A percentile compares a stretch with the other conserved stretches of the same genome.
phyloP scores from a whole-genome alignment of 2,329 filamentous ascomycete species.

The Geosmithia flava region DNA sequence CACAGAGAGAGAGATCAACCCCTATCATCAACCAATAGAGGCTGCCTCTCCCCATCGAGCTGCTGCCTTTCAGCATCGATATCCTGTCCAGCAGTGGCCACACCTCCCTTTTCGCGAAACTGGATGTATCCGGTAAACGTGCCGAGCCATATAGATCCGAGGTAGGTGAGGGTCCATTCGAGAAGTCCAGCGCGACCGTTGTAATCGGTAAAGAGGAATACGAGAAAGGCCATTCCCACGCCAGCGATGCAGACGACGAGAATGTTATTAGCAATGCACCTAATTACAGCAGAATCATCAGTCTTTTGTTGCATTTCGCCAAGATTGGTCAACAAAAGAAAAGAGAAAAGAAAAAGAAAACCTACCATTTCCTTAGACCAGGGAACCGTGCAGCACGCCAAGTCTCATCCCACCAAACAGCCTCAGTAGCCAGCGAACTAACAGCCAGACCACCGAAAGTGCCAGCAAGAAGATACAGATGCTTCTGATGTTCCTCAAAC shows the following conservation, averaged over 20 bases:
- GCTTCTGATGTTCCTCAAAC: constrained; percentile 4
- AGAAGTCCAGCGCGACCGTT: constrained; percentile 1
- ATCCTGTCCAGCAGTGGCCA: neutral
- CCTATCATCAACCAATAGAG: neutral
- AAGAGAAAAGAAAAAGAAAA: neutral
- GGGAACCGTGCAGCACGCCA: constrained; percentile 3
- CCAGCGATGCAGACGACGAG: constrained; percentile 3
- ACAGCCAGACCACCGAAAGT: constrained; percentile 3
- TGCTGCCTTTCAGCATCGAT: neutral
- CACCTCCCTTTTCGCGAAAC: constrained; percentile 2
- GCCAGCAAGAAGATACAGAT: constrained; percentile 2
- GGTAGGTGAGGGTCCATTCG: constrained; percentile 4
- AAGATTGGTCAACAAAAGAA: neutral
- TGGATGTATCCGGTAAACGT: constrained; percentile 4
- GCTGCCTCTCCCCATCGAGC: neutral
- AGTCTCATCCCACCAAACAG: constrained; percentile 5
- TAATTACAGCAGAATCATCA: too few species aligned
- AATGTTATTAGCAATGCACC: constrained; percentile 4
- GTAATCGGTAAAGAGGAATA: constrained; percentile 4
- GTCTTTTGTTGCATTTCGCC: neutral
- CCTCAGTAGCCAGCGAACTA: constrained; percentile 2
- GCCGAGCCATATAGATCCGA: constrained; percentile 4
- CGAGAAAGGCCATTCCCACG: constrained; percentile 1
- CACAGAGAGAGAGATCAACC: neutral
- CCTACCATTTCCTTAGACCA: constrained; percentile 3